phyloP scores from a whole-genome alignment of 805 yeast genomes.

The Candida parachauliodes region DNA sequence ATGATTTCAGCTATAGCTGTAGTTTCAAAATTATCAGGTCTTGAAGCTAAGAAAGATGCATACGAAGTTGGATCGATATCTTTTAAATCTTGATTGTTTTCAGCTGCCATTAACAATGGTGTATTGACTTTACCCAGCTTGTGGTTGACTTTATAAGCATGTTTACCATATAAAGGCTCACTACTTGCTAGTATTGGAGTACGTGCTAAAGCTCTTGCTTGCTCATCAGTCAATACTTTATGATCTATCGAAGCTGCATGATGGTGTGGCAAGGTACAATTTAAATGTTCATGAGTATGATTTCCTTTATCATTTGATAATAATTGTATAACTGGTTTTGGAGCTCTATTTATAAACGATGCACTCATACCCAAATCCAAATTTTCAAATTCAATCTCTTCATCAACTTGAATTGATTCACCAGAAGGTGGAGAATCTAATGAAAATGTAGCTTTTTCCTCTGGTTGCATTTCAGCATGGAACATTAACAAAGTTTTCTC shows the following conservation, averaged over 20 bases:
- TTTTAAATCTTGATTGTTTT: constrained; percentile 36
- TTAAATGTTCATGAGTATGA: constrained; percentile 22
- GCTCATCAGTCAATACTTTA: constrained; percentile 43
- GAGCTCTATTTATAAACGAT: constrained; percentile 38
- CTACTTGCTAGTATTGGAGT: constrained; percentile 57
- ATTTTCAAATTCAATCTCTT: constrained; percentile 16
- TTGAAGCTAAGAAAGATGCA: constrained; percentile 69
- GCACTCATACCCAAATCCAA: constrained; percentile 38
- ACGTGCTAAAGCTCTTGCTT: constrained; percentile 50
- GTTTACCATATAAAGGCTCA: constrained; percentile 53
- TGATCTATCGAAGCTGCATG: constrained; percentile 30
- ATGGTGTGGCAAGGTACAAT: constrained; percentile 30
- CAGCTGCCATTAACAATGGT: constrained; percentile 37
- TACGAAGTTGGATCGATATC: constrained; percentile 61
- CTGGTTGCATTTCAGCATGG: constrained; percentile 85
- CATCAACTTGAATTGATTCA: constrained; percentile 1
- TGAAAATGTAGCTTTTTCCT: constrained; percentile 1
- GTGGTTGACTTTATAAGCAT: constrained; percentile 37
- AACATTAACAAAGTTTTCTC: constrained; percentile 76
- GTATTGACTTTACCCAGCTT: constrained; percentile 5
- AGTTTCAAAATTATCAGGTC: constrained; percentile 87
- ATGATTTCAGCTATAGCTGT: constrained; percentile 77
- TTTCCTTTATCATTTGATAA: constrained; percentile 16
- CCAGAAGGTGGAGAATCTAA: background rate
- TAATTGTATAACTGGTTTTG: constrained; percentile 33